Conservation (phyloP, 2,329 filamentous ascomycete species). For the Penicillium sp. region DNA sequence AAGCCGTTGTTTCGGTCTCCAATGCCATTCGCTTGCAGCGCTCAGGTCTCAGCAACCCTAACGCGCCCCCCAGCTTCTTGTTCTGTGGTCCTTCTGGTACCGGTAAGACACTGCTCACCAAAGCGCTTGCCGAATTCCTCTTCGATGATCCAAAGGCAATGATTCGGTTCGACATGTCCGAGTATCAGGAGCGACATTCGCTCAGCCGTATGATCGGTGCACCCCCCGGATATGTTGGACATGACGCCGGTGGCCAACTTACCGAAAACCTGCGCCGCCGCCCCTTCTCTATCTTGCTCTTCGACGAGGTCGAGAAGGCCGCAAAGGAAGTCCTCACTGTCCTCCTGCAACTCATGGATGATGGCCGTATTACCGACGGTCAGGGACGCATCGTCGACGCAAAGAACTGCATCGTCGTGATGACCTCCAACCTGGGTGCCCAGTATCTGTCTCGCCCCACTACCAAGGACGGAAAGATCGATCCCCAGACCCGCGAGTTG, state of each 20-base stretch:
- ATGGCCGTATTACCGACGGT: constrained; percentile 95
- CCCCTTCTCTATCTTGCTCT: constrained; percentile 95
- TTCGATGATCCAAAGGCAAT: constrained; percentile 97
- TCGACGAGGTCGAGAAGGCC: constrained; percentile 98
- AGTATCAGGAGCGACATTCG: constrained; percentile 96
- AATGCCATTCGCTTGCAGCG: constrained; percentile 95
- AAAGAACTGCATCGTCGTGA: constrained; percentile 97
- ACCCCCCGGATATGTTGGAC: constrained; percentile 93
- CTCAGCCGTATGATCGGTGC: constrained; percentile 97
- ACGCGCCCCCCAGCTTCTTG: constrained; percentile 94
- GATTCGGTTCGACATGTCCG: constrained; percentile 99
- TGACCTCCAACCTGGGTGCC: constrained; percentile 96
- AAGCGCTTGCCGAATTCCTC: constrained; percentile 93
- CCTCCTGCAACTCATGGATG: constrained; percentile 98
- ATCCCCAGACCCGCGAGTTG: constrained; percentile 78
- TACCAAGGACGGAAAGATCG: constrained; percentile 77
- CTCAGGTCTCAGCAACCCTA: constrained; percentile 91
- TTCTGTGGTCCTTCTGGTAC: constrained; percentile 99
- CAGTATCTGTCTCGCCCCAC: constrained; percentile 84
- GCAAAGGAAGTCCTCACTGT: constrained; percentile 97
- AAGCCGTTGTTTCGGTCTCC: constrained; percentile 88
- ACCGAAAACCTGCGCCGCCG: constrained; percentile 91
- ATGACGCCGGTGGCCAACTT: constrained; percentile 92
- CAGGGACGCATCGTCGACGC: constrained; percentile 94
- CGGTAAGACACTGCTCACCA: constrained; percentile 95